Evolutionary conservation across 2,329 filamentous ascomycete genomes (phyloP).

Genomic region (Catunica adiposa): DNA sequence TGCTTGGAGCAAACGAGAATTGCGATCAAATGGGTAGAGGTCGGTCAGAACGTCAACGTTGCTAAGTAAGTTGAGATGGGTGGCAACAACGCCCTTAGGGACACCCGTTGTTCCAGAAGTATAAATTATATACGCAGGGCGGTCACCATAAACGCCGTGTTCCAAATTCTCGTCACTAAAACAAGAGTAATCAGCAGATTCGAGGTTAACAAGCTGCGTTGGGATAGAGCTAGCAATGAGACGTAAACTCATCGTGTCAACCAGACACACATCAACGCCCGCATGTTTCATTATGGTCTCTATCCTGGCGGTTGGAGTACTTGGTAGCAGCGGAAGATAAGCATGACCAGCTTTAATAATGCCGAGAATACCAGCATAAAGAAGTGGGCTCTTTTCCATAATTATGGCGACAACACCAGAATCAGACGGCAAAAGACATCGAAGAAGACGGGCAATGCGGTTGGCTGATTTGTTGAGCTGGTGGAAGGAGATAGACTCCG

Average conservation of each 20-base stretch:
- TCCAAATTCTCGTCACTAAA: conserved; percentile 21
- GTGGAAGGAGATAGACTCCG: conserved; percentile 38
- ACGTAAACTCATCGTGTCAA: conserved; percentile 20
- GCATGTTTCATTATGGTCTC: conserved; percentile 46
- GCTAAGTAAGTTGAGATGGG: conserved; percentile 57
- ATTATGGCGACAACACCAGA: conserved; percentile 41
- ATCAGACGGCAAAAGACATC: neutral
- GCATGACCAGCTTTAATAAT: conserved; percentile 59
- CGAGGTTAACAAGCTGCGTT: conserved; percentile 21
- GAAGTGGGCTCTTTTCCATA: conserved; percentile 56
- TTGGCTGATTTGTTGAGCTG: conserved; percentile 50
- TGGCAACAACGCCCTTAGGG: conserved; percentile 67
- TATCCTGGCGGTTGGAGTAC: conserved; percentile 47
- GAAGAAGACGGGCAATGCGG: conserved; percentile 31
- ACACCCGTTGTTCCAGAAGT: conserved; percentile 69
- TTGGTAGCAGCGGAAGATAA: conserved; percentile 64
- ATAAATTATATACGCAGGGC: conserved; percentile 62
- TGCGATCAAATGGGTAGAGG: conserved; percentile 41
- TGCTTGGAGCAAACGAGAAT: conserved; percentile 55
- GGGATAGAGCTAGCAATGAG: conserved; percentile 8
- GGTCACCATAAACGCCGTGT: conserved; percentile 26
- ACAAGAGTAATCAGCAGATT: conserved; percentile 17
- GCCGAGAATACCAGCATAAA: conserved; percentile 62
- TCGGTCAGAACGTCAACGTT: conserved; percentile 52
- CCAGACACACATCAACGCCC: conserved; percentile 29